Evolutionary conservation across 768 basidiomycete species (phyloP), one percentile per base, ranked within the genome.

Genomic region (Rhodocollybia butyracea): DNA sequence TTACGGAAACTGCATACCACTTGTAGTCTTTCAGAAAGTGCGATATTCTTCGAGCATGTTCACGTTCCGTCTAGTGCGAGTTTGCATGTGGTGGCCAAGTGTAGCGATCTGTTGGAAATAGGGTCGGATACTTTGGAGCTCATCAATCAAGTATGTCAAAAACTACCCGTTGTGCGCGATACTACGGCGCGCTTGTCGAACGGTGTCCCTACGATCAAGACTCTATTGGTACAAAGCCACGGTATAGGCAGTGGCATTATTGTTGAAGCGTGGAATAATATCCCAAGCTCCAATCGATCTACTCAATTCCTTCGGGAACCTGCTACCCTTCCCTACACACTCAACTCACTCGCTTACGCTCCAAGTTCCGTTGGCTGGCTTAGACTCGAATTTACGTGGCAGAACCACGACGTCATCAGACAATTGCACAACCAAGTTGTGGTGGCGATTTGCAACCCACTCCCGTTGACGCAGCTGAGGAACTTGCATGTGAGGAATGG

Each of bases 361-460:
- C n/a, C 54, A n/a, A n/a, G n/a, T 39, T 52, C 57, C 27, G 21
- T 34, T 61, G 24, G 63, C 21, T 53, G 51, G 51, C 51, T 53
- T 12, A 41, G 67, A 11, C 53, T 72, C 2, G 57, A 62, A 22
- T 53, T 70, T 46, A 64, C 59, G 27, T 72, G 68, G 66, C 56
- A 43, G 17, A 42, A 52, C n/a, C n/a, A n/a, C 15, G 56, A 61
- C 55, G 34, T 54, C 17, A 51, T 51, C 26, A 55, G 57, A 3
- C 54, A 34, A 19, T 5, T 42, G 4, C 45, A 57, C 29, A 36
- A 40, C 3, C 57, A 41, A 31, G 41, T 71, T 27, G 42, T 66
- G 40, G 38, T 59, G 4, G 57, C 59, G 38, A 46, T 66, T 8
- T 69, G 66, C 57, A 62, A 59, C 42, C 46, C 59, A 5, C 58